phyloP scores from a whole-genome alignment of 345 rosid genomes.

The Cardamine occulta region DNA sequence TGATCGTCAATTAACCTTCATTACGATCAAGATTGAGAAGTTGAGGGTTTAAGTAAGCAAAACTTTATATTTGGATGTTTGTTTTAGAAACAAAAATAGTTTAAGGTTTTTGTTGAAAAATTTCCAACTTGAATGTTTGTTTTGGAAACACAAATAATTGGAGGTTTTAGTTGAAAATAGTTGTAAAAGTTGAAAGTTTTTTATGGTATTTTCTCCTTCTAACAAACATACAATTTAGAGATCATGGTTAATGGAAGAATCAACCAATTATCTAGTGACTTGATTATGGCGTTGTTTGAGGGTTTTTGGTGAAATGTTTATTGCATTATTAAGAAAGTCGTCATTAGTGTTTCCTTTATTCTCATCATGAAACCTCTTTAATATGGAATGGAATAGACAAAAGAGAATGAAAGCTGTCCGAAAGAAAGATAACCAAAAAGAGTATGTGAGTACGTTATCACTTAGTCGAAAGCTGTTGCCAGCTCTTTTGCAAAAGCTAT shows the following conservation, averaged over 20 bases:
- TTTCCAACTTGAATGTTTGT: no score
- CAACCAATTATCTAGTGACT: neutral
- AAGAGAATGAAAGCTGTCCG: constrained; percentile 25
- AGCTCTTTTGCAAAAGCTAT: constrained; percentile 21
- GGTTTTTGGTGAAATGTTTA: neutral
- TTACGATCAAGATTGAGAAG: no score
- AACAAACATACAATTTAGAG: neutral
- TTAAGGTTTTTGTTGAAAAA: no score
- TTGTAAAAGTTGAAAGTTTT: no score
- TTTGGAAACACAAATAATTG: no score
- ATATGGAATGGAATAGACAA: neutral
- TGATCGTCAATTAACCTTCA: no score
- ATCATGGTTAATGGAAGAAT: neutral
- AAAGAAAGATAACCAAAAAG: constrained; percentile 30
- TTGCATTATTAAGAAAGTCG: neutral
- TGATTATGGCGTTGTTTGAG: neutral
- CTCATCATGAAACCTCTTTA: neutral
- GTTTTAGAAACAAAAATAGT: no score
- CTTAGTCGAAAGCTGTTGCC: constrained; percentile 28
- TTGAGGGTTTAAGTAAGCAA: no score
- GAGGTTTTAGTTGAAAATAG: no score
- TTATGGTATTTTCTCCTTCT: no score
- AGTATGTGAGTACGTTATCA: constrained; percentile 14
- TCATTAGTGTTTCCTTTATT: neutral
- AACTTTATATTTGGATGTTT: no score